These are phyloP conservation scores for Candida glucosophila DNA, from an alignment of 1,139 yeast species.

Conservation along the genomic window DNA sequence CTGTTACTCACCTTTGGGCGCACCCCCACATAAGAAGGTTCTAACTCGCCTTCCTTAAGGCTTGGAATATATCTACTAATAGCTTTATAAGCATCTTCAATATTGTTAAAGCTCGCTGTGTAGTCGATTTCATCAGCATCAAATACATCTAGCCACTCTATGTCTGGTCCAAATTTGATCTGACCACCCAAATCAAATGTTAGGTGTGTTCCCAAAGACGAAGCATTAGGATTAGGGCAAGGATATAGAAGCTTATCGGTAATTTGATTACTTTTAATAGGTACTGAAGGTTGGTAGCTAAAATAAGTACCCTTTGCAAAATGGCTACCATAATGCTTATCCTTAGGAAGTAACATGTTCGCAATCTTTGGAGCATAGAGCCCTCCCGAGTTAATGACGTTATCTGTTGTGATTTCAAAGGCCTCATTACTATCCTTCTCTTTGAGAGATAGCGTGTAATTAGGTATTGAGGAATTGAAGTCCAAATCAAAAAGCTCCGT, in stretches of 20 bases:
- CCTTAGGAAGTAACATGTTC: conserved; percentile 59
- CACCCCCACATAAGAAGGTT: conserved; percentile 72
- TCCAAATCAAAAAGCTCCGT: conserved; percentile 46
- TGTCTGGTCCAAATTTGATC: conserved; percentile 79
- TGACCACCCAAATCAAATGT: conserved; percentile 80
- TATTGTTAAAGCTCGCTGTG: conserved; percentile 37
- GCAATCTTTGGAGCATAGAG: conserved; percentile 61
- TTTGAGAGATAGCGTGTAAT: conserved; percentile 20
- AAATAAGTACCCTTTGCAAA: conserved; percentile 86
- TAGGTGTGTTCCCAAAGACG: conserved; percentile 79
- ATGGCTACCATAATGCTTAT: conserved; percentile 46
- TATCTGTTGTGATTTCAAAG: conserved; percentile 43
- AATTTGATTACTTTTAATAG: conserved; percentile 19
- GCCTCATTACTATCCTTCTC: conserved; percentile 22
- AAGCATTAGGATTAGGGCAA: conserved; percentile 62
- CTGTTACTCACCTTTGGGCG: conserved; percentile 63
- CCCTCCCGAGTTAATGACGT: conserved; percentile 73
- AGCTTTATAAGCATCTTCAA: conserved; percentile 49
- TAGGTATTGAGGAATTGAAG: conserved; percentile 11
- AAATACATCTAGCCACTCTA: conserved; percentile 60
- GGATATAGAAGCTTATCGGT: conserved; percentile 58
- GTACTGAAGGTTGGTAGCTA: conserved; percentile 38
- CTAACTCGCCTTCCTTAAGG: conserved; percentile 41
- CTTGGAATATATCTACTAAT: conserved; percentile 57
- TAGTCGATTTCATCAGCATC: conserved; percentile 36